phyloP scores from a whole-genome alignment of 768 basidiomycete species.

The Lentinula detonsa region DNA sequence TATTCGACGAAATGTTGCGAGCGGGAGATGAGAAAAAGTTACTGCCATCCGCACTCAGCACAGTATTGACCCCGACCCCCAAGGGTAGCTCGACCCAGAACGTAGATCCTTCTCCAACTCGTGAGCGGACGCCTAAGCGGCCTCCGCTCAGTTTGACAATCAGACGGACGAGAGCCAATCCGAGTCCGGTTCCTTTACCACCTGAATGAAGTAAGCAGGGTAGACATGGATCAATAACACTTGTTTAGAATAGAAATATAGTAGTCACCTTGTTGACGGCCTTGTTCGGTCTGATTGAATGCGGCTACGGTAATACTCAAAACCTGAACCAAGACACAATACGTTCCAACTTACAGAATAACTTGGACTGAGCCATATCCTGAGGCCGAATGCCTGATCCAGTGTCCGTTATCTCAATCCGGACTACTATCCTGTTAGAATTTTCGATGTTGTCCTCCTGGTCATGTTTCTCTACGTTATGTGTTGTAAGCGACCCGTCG shows the following conservation, averaged over 20 bases:
- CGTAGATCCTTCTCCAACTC: slow-evolving; percentile 66
- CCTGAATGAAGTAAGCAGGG: slow-evolving; percentile 20
- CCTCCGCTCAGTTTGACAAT: slow-evolving; percentile 75
- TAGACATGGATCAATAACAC: not conserved
- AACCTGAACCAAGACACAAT: not conserved
- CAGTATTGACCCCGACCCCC: slow-evolving; percentile 59
- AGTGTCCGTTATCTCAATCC: slow-evolving; percentile 65
- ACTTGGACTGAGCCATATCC: slow-evolving; percentile 53
- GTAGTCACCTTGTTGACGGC: slow-evolving; percentile 30
- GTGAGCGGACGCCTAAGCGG: slow-evolving; percentile 62
- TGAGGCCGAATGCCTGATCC: slow-evolving; percentile 53
- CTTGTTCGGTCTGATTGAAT: slow-evolving; percentile 47
- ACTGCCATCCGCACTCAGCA: slow-evolving; percentile 16
- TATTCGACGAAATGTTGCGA: slow-evolving; percentile 1
- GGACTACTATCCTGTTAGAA: slow-evolving; percentile 49
- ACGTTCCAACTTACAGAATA: slow-evolving; percentile 40
- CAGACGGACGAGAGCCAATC: slow-evolving; percentile 70
- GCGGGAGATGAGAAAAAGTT: not conserved
- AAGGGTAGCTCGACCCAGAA: slow-evolving; percentile 87
- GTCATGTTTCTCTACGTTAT: slow-evolving; percentile 4
- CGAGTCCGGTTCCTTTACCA: slow-evolving; percentile 69
- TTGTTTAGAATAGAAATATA: not conserved
- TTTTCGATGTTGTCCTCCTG: slow-evolving; percentile 16
- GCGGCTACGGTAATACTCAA: slow-evolving; percentile 24
- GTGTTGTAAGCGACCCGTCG: not conserved